These are phyloP conservation scores for Aspergillus pseudoterreus DNA, from an alignment of 2,329 filamentous ascomycete genomes.

Conservation along the genomic window DNA sequence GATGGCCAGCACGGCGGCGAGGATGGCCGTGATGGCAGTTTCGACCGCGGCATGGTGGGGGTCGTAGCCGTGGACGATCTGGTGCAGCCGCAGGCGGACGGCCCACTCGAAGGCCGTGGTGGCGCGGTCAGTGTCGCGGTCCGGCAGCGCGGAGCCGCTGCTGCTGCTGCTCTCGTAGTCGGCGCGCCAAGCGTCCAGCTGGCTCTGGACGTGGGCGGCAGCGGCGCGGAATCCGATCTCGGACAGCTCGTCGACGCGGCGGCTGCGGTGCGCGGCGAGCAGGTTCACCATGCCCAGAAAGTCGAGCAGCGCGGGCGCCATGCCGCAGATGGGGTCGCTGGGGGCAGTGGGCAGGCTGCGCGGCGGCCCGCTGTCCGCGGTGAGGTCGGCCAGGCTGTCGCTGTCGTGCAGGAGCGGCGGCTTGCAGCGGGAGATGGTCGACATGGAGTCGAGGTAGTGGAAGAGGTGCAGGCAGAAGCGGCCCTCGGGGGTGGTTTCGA, in stretches of 20 bases:
- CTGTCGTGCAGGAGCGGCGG: constrained; percentile 19
- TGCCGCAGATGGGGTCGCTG: constrained; percentile 17
- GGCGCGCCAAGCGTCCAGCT: constrained; percentile 37
- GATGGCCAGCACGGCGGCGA: constrained; percentile 37
- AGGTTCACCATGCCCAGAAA: constrained; percentile 26
- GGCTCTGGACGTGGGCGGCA: constrained; percentile 31
- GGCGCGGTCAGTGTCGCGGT: constrained; percentile 29
- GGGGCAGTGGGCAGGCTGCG: not conserved
- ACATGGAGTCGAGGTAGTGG: constrained; percentile 29
- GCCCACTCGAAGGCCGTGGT: constrained; percentile 42
- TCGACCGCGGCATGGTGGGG: constrained; percentile 32
- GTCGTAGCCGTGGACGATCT: constrained; percentile 43
- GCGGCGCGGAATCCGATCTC: constrained; percentile 30
- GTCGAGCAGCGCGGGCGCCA: constrained; percentile 20
- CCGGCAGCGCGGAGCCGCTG: constrained; percentile 2
- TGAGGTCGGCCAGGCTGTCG: constrained; percentile 16
- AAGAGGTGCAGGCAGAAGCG: constrained; percentile 41
- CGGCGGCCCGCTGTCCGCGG: not conserved
- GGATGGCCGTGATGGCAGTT: constrained; percentile 31
- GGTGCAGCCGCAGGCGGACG: constrained; percentile 41
- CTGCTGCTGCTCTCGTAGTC: constrained; percentile 21
- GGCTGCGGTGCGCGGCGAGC: constrained; percentile 25
- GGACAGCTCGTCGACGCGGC: constrained; percentile 24
- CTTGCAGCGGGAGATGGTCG: constrained; percentile 28
- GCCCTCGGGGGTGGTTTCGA: constrained; percentile 23